phyloP scores from a whole-genome alignment of 148 eudicot genomes.

The Camellia japonica region DNA sequence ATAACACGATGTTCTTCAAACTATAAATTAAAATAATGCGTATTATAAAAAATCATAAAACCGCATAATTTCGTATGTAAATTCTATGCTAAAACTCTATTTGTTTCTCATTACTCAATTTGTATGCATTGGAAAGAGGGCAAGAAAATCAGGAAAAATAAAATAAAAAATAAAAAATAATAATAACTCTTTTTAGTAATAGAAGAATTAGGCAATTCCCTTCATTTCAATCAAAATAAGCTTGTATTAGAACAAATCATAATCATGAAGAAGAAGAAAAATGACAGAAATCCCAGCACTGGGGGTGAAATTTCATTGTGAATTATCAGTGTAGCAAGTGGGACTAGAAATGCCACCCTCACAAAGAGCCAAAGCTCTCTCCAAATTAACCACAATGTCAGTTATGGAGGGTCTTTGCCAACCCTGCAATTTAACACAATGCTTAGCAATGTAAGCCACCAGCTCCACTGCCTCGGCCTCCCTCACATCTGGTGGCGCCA shows the following conservation, averaged over 20 bases:
- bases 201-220: neutral
- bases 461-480: slow-evolving; percentile 64
- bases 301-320: slow-evolving; percentile 11
- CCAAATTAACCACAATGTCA: slow-evolving; percentile 57
- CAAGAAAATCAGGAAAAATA: neutral
- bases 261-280: neutral
- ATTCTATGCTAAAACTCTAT: too few relatives aligned
- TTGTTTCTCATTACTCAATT: too few relatives aligned
- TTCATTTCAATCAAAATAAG: neutral
- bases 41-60: too few relatives aligned
- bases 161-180: neutral
- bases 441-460: slow-evolving; percentile 51
- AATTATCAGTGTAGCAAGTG: slow-evolving; percentile 13
- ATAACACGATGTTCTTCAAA: too few relatives aligned
- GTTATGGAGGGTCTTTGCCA: slow-evolving; percentile 54
- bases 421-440: slow-evolving; percentile 59
- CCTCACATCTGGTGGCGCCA: slow-evolving; percentile 36
- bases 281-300: neutral
- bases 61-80: too few relatives aligned
- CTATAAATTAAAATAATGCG: too few relatives aligned
- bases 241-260: neutral
- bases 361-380: slow-evolving; percentile 50
- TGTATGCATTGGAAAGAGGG: neutral
- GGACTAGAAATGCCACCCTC: slow-evolving; percentile 41
- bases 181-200: neutral